Percentiles rank a stretch among this genome's conserved stretches.
Conservation (phyloP, 495 filamentous ascomycete species). For the Aspergillus cavernicola region DNA sequence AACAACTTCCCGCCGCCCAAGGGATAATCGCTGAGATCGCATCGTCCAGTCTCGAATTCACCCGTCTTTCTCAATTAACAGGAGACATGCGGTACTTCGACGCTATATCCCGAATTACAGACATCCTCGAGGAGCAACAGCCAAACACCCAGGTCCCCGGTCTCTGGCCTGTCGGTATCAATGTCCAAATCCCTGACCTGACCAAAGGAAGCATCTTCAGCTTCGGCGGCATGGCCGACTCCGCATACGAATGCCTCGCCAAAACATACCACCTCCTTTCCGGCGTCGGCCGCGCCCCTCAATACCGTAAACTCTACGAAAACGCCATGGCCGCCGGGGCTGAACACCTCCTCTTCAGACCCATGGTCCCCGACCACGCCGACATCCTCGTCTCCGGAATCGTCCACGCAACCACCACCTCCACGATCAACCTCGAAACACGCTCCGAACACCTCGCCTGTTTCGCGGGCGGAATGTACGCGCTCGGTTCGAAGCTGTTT, state of each 20-base stretch:
- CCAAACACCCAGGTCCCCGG: slow-evolving; percentile 46
- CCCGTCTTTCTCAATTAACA: slow-evolving; percentile 81
- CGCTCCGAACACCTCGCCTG: slow-evolving; percentile 63
- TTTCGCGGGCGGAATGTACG: slow-evolving; percentile 86
- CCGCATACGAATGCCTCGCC: slow-evolving; percentile 31
- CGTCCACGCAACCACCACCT: slow-evolving; percentile 14
- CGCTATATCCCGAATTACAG: slow-evolving; percentile 75
- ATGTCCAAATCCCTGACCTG: slow-evolving; percentile 16
- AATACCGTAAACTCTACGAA: slow-evolving; percentile 44
- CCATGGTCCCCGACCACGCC: slow-evolving; percentile 33
- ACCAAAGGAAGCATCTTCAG: slow-evolving; percentile 19
- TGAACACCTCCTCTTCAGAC: slow-evolving; percentile 42
- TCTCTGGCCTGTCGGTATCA: slow-evolving; percentile 30
- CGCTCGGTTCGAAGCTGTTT: slow-evolving; percentile 70
- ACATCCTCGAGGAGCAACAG: slow-evolving; percentile 70
- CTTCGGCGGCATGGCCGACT: slow-evolving; percentile 30
- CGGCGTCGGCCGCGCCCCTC: slow-evolving; percentile 23
- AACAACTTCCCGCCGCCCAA: slow-evolving; percentile 21
- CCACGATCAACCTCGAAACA: slow-evolving; percentile 16
- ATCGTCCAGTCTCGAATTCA: slow-evolving; percentile 82
- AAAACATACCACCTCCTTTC: slow-evolving; percentile 35
- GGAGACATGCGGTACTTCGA: slow-evolving; percentile 80
- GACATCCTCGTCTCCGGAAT: slow-evolving; percentile 41
- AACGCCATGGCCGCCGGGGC: slow-evolving; percentile 28
- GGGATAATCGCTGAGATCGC: slow-evolving; percentile 70